Percentiles rank a stretch among this genome's conserved stretches.
Evolutionary conservation across 2,329 filamentous ascomycete genomes (phyloP).

Genomic region (Xylaria hypoxylon): DNA sequence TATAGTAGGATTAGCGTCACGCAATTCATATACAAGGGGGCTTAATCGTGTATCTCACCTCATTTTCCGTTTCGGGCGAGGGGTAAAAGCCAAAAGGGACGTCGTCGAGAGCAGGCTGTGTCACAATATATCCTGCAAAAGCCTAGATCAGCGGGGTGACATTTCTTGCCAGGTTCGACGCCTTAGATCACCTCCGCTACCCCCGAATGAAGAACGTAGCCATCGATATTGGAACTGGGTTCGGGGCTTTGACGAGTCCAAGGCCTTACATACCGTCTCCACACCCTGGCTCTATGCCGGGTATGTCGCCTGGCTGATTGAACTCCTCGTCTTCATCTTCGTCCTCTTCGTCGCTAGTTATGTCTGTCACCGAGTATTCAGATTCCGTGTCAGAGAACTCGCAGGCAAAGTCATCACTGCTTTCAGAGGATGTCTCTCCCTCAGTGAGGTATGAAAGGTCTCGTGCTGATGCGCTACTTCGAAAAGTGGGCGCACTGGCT

Average conservation of each 20-base stretch:
- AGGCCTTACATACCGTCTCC: slow-evolving; percentile 65
- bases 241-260: slow-evolving; percentile 18
- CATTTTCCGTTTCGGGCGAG: slow-evolving; percentile 74
- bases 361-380: slow-evolving; percentile 49
- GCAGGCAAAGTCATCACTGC: slow-evolving; percentile 67
- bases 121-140: slow-evolving; percentile 74
- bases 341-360: slow-evolving; percentile 66
- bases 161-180: slow-evolving; percentile 22
- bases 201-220: slow-evolving; percentile 14
- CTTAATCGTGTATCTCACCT: slow-evolving; percentile 51
- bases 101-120: slow-evolving; percentile 91
- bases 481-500: slow-evolving; percentile 37
- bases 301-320: slow-evolving; percentile 78
- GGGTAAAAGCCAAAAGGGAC: slow-evolving; percentile 87
- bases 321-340: slow-evolving; percentile 65
- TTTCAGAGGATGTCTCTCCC: slow-evolving; percentile 56
- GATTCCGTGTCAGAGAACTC: slow-evolving; percentile 72
- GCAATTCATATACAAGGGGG: not conserved
- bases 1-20: slow-evolving; percentile 59
- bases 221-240: slow-evolving; percentile 10
- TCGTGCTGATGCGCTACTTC: slow-evolving; percentile 46
- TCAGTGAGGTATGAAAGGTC: slow-evolving; percentile 44
- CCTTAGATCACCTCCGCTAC: slow-evolving; percentile 34
- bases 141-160: slow-evolving; percentile 34
- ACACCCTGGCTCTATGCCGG: slow-evolving; percentile 79